Evolutionary conservation across 2,329 filamentous ascomycete genomes (phyloP).

Genomic region (Curvularia lunata): DNA sequence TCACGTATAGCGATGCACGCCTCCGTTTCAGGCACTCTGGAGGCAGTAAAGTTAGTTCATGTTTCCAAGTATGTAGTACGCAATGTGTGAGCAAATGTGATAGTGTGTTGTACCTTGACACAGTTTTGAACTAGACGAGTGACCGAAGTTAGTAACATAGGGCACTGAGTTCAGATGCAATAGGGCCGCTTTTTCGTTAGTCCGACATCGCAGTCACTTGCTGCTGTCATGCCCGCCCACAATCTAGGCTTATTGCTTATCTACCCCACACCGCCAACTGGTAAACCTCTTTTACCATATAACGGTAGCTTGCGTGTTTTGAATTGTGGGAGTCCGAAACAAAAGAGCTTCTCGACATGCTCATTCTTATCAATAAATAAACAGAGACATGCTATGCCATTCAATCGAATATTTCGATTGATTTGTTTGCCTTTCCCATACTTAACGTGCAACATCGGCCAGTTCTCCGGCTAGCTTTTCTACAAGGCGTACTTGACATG

Average conservation of each 20-base stretch:
- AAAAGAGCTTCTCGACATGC: background rate
- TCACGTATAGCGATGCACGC: background rate
- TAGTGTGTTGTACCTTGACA: background rate
- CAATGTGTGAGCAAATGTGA: background rate
- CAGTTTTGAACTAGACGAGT: background rate
- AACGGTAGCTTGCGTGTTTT: background rate
- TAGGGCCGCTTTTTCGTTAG: background rate
- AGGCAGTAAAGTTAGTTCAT: background rate
- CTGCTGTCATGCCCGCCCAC: background rate
- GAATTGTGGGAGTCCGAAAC: no score
- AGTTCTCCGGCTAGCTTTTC: background rate
- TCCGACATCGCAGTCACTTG: background rate
- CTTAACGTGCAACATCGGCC: background rate
- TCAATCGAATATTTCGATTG: background rate
- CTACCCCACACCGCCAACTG: background rate
- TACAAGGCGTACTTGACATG: constrained; percentile 20
- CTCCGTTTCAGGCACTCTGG: background rate
- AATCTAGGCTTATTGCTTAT: background rate
- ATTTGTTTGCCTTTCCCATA: background rate
- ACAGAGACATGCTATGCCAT: background rate
- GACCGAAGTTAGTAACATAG: background rate
- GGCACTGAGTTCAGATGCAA: background rate
- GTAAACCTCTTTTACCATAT: background rate
- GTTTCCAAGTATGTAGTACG: background rate
- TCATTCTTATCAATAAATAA: background rate